Evolutionary conservation across 352 stramenopile species (phyloP), one percentile per base, ranked within the genome.

Genomic region (Hyaloperonospora brassicae): DNA sequence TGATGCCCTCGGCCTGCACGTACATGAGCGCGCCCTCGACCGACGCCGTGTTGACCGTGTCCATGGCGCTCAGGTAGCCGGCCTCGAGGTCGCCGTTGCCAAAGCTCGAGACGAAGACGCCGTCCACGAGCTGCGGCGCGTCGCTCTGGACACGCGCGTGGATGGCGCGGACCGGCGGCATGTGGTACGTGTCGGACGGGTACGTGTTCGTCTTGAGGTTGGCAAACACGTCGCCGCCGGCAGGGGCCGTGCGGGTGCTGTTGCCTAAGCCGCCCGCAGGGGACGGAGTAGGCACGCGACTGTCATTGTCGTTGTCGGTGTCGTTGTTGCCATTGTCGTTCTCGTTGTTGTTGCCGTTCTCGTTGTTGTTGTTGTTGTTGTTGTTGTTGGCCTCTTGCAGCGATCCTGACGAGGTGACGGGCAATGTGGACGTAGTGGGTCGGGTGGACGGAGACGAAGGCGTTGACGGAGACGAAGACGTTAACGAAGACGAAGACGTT

Each of bases 11-110:
- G 1, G 79, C 78, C 61, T 89, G 79, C 4, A 92, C 78, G 49
- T 85, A 92, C 75, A 89, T 87, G 41, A 92, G 66, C 3, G 76
- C 69, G 14, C 82, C 82, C 24, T 89, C 79, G 0, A 92, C 76
- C 0, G 56, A 75, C 14, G 79, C 82, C 5, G 77, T 86, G 62
- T 92, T 92, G 52, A 92, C 79, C 2, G 64, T 70, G 62, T 93
- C 79, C 52, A 89, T 69, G 9, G 54, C 66, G 38, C 73, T 76
- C 12, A 76, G 41, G 65, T 90, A 90, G 0, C 77, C 79, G 11
- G 68, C 68, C 9, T 76, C 61, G 7, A 87, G 67, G 6, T 86
- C 69, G 21, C 66, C 75, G 11, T 36, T 54, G 31, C 76, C 73
- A 55, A 76, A 87, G 59, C 65, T 74, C 13, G 79, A 87, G 30